Conservation (phyloP, 2,329 filamentous ascomycete genomes). For the Aspergillus costaricaensis region DNA sequence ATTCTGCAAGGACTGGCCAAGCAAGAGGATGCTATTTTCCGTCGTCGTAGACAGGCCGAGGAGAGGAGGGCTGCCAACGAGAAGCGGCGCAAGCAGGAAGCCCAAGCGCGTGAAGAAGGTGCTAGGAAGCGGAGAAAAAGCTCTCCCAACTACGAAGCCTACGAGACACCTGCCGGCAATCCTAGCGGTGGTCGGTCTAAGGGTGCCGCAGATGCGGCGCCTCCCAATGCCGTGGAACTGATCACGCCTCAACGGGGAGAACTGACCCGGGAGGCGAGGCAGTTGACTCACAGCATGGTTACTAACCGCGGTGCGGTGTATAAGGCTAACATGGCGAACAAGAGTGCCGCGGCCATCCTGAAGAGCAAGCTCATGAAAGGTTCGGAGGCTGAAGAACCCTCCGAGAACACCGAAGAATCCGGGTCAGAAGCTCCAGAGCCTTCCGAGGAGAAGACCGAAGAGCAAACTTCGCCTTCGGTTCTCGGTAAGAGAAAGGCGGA, state of each 20-base stretch:
- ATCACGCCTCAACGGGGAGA: slow-evolving; percentile 58
- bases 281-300: slow-evolving; percentile 83
- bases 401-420: slow-evolving; percentile 29
- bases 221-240: slow-evolving; percentile 55
- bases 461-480: slow-evolving; percentile 34
- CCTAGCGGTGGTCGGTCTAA: slow-evolving; percentile 25
- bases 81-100: slow-evolving; percentile 75
- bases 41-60: slow-evolving; percentile 79
- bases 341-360: slow-evolving; percentile 86
- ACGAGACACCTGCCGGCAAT: slow-evolving; percentile 32
- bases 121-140: slow-evolving; percentile 46
- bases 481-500: slow-evolving; percentile 67
- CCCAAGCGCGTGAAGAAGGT: slow-evolving; percentile 54
- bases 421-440: slow-evolving; percentile 28
- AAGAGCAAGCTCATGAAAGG: slow-evolving; percentile 71
- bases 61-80: slow-evolving; percentile 78
- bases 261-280: slow-evolving; percentile 58
- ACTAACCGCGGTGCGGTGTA: slow-evolving; percentile 69
- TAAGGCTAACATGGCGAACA: slow-evolving; percentile 80
- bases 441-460: slow-evolving; percentile 28
- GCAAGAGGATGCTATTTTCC: slow-evolving; percentile 93
- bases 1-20: slow-evolving; percentile 87
- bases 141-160: slow-evolving; percentile 47
- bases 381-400: slow-evolving; percentile 21
- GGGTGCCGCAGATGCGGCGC: slow-evolving; percentile 32